Percentiles rank a stretch among this genome's conserved stretches.
Conservation (phyloP, 2,329 filamentous ascomycete genomes). For the Sporothrix protearum region DNA sequence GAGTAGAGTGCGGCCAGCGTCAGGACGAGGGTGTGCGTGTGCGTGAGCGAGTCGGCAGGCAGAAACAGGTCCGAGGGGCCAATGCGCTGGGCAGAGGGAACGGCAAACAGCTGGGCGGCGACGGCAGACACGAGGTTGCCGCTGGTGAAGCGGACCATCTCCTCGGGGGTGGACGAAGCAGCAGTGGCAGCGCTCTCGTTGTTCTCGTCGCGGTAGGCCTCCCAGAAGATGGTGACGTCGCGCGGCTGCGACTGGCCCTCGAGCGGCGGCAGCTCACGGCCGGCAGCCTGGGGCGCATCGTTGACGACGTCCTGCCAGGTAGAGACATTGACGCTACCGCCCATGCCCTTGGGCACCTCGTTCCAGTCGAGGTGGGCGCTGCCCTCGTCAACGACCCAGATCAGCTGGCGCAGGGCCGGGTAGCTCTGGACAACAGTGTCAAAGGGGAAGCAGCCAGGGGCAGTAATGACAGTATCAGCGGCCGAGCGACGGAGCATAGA, state of each 20-base stretch:
- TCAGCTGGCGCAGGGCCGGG: conserved; percentile 67
- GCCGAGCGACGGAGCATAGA: conserved; percentile 68
- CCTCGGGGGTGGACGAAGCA: conserved; percentile 46
- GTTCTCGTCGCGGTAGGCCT: conserved; percentile 28
- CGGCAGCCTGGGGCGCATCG: conserved; percentile 59
- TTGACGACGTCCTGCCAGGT: conserved; percentile 90
- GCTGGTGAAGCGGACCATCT: conserved; percentile 79
- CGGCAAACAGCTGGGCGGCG: conserved; percentile 69
- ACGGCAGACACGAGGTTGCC: conserved; percentile 83
- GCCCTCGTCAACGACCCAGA: conserved; percentile 91
- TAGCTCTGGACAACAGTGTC: conserved; percentile 64
- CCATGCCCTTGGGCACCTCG: conserved; percentile 73
- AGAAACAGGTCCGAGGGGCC: conserved; percentile 75
- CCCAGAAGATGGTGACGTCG: conserved; percentile 66
- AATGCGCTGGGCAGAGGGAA: conserved; percentile 73
- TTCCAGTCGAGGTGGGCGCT: conserved; percentile 95
- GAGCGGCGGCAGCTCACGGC: conserved; percentile 60
- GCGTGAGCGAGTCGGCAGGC: conserved; percentile 74
- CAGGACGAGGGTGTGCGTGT: conserved; percentile 73
- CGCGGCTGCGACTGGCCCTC: conserved; percentile 52
- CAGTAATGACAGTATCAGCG: conserved; percentile 77
- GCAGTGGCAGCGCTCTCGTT: conserved; percentile 37
- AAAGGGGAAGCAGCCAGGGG: conserved; percentile 82
- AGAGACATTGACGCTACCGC: conserved; percentile 71
- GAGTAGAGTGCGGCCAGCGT: conserved; percentile 80